Base-by-base conservation (phyloP, 116 monocot species). In the Phalaenopsis hybrid region DNA sequence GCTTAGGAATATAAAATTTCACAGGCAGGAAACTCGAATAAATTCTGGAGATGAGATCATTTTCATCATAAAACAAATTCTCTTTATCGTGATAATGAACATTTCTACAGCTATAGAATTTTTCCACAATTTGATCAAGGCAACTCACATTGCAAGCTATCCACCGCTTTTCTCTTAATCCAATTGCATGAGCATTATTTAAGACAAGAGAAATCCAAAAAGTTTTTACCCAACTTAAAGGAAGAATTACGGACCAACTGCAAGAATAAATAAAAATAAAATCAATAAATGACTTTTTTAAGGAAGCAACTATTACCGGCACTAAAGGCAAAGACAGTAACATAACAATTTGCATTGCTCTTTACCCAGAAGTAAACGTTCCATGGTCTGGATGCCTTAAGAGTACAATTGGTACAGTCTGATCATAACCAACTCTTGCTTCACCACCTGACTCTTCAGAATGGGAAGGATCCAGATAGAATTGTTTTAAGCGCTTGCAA, bases 161-260 rank as follows among this genome's bases (percentile, higher is more conserved):
- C 95, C 98, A 98, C 69, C 83, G 88, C 81, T 82, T 89, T 74
- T 98, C 98, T 87, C 98, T 94, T 89, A 95, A 84, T 43, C 98
- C 98, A 85, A 94, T 89, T 21, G 85, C 90, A 88, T 63, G 89
- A 81, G 84, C 88, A 11, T 93, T 93, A 59, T 76, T 34, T 31
- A 90, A 86, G n/a, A 98, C 81, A 6, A 98, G 84, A 82, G 88
- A 80, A 61, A 89, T 80, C 98, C 98, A 98, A 74, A 98, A 94
- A 74, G 82, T 43, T 85, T 93, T 94, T 28, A 87, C 85, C 98
- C 95, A 98, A 81, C 85, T 87, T 81, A 95, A 81, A 57, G 98
- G 95, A 78, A 98, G 89, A 84, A 95, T 88, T 74, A 98, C 81
- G 23, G 98, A 98, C 93, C 93, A 98, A 74, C 98, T 98, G 88